Base-by-base conservation (phyloP, 1,284 basidiomycete species). In the Cutaneotrichosporon sp. region DNA sequence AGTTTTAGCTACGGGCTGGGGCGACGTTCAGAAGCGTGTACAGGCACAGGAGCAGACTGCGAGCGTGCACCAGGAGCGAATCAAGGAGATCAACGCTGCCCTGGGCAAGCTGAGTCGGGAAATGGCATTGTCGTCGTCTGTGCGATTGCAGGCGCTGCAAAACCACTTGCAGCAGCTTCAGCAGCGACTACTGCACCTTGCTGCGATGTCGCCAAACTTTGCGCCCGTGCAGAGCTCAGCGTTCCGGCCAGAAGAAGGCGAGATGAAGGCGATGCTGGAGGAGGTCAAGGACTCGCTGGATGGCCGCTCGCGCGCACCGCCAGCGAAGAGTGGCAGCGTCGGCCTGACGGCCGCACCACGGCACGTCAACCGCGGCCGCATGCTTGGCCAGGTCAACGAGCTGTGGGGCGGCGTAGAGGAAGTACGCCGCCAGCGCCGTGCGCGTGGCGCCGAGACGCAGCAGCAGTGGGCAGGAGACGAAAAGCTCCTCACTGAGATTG, bases 341-440 rank as follows among this genome's bases (percentile, higher is more conserved):
- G 63, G 60, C 23, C 57, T 57, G 15, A 48, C 48, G 4, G 43
- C 43, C 3, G 53, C 52, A 5, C 53, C 58, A 12, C 55, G 80
- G 45, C 79, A 76, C 2, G 53, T 51, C n/a, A 64, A 56, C n/a
- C 62, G 63, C 46, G 73, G 73, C 7, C 64, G 69, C 41, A 56
- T 81, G 74, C 72, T 81, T 54, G 81, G 87, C 46, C 75, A 85
- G 67, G 78, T 90, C 69, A 83, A 84, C 46, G 90, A 91, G 70
- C 77, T 93, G 22, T 91, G 90, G 89, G 89, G 87, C 13, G 76
- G 86, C 37, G 79, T 91, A 12, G 88, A 88, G n/a, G 85, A 87
- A 50, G 78, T 90, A 18, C 59, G 78, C 67, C 62, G 69, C 64
- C 56, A 59, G 68, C 54, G 75, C 73, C 49, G 78, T 75, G 21